These are phyloP conservation scores for Lupinus albus DNA, from an alignment of 306 rosid species.

Conservation along the genomic window DNA sequence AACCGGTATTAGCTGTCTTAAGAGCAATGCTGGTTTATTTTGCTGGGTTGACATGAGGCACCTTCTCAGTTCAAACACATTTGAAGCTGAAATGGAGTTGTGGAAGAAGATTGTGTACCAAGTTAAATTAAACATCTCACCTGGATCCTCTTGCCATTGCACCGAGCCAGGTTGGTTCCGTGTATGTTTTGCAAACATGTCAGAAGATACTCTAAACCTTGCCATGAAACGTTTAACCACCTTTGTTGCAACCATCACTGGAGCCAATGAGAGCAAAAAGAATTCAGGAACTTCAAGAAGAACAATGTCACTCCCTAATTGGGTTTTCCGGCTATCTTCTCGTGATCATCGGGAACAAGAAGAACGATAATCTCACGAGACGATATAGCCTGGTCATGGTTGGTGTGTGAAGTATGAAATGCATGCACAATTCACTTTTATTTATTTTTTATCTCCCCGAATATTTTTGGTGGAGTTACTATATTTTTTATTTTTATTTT, in stretches of 20 bases:
- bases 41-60: conserved; percentile 89
- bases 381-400: conserved; percentile 47
- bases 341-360: conserved; percentile 55
- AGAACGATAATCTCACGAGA: conserved; percentile 48
- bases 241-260: conserved; percentile 48
- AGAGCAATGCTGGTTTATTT: conserved; percentile 77
- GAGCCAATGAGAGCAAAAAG: conserved; percentile 12
- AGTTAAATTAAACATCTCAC: conserved; percentile 71
- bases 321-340: conserved; percentile 81
- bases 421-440: conserved; percentile 28
- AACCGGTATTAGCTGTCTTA: conserved; percentile 60
- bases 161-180: conserved; percentile 88
- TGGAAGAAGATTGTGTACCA: conserved; percentile 78
- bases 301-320: conserved; percentile 55
- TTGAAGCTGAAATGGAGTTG: conserved; percentile 78
- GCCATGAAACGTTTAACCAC: conserved; percentile 65
- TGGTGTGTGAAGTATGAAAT: conserved; percentile 20
- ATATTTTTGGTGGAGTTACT: conserved; percentile 46
- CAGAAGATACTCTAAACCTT: conserved; percentile 57
- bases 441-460: conserved; percentile 27
- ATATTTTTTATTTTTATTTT: neutral
- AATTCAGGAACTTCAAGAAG: conserved; percentile 42
- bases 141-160: conserved; percentile 85
- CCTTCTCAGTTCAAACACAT: conserved; percentile 59
- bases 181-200: conserved; percentile 81